Evolutionary conservation across 352 stramenopile genomes (phyloP).

Genomic region (Pythium graminicola): DNA sequence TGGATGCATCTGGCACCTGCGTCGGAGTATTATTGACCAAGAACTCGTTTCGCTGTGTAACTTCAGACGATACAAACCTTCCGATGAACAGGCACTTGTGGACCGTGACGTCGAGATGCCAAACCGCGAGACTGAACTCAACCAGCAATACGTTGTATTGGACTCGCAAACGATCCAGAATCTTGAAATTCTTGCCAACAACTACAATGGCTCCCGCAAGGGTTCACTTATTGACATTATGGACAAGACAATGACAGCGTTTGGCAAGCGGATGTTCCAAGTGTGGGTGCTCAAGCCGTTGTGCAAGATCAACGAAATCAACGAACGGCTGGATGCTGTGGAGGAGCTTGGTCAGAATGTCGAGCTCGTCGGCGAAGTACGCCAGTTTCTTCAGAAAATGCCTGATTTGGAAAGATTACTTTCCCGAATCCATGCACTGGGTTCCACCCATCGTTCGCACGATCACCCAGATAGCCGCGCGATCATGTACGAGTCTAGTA

Average conservation of each 20-base stretch:
- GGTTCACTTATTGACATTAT: constrained; percentile 91
- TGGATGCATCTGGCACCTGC: constrained; percentile 74
- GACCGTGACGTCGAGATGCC: constrained; percentile 11
- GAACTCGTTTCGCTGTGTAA: constrained; percentile 73
- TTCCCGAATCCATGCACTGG: constrained; percentile 94
- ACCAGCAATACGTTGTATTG: constrained; percentile 89
- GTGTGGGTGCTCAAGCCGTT: constrained; percentile 97
- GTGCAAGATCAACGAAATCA: constrained; percentile 92
- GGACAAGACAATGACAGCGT: constrained; percentile 89
- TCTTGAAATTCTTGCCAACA: constrained; percentile 93
- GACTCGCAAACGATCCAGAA: constrained; percentile 97
- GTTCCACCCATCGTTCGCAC: constrained; percentile 69
- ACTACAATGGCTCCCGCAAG: constrained; percentile 80
- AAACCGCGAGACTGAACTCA: constrained; percentile 36
- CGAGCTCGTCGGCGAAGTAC: constrained; percentile 75
- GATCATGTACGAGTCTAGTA: constrained; percentile 96
- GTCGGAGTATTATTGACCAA: constrained; percentile 78
- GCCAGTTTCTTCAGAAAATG: constrained; percentile 82
- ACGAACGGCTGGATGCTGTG: constrained; percentile 94
- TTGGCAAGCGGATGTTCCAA: constrained; percentile 93
- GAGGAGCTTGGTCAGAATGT: constrained; percentile 85
- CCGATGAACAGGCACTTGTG: constrained; percentile 42
- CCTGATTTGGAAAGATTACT: constrained; percentile 96
- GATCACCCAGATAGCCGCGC: constrained; percentile 94
- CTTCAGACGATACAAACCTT: constrained; percentile 73